Conservation (phyloP, 1,139 yeast genomes). For the Kurtzmaniella quercitrusa region DNA sequence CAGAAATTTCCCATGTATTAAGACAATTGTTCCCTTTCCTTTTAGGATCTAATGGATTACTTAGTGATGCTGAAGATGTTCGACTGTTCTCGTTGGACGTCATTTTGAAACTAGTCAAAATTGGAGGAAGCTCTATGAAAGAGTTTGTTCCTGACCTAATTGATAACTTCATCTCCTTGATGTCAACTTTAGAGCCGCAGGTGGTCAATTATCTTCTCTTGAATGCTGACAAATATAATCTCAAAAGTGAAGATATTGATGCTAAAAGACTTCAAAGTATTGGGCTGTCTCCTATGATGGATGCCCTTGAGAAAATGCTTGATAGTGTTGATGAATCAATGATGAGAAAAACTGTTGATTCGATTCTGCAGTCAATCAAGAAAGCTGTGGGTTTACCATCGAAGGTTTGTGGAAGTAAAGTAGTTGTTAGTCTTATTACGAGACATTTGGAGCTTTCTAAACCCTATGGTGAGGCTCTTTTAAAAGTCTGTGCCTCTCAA, state of each 20-base stretch:
- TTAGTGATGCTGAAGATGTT: constrained; percentile 85
- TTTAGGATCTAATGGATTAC: constrained; percentile 71
- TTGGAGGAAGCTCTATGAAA: constrained; percentile 54
- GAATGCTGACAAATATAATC: constrained; percentile 84
- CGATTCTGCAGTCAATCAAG: constrained; percentile 48
- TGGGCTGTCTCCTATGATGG: constrained; percentile 85
- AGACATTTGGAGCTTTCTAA: constrained; percentile 51
- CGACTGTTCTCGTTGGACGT: constrained; percentile 73
- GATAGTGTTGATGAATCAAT: constrained; percentile 50
- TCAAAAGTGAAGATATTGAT: constrained; percentile 70
- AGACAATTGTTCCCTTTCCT: constrained; percentile 71
- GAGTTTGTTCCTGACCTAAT: constrained; percentile 68
- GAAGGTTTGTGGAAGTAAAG: constrained; percentile 80
- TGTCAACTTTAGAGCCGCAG: constrained; percentile 92
- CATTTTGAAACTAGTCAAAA: constrained; percentile 62
- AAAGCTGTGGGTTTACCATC: constrained; percentile 87
- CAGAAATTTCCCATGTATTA: constrained; percentile 51
- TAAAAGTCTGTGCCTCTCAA: constrained; percentile 56
- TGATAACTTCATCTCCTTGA: constrained; percentile 62
- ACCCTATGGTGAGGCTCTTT: constrained; percentile 60
- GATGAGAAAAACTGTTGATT: constrained; percentile 50
- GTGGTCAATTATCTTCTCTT: constrained; percentile 78
- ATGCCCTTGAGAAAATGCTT: constrained; percentile 70
- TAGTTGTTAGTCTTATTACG: constrained; percentile 60
- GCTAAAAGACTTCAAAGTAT: constrained; percentile 70